Percentiles rank a stretch among this genome's conserved stretches.
Conservation (phyloP, 805 yeast genomes). For the Diddensiella santjacobensis region DNA sequence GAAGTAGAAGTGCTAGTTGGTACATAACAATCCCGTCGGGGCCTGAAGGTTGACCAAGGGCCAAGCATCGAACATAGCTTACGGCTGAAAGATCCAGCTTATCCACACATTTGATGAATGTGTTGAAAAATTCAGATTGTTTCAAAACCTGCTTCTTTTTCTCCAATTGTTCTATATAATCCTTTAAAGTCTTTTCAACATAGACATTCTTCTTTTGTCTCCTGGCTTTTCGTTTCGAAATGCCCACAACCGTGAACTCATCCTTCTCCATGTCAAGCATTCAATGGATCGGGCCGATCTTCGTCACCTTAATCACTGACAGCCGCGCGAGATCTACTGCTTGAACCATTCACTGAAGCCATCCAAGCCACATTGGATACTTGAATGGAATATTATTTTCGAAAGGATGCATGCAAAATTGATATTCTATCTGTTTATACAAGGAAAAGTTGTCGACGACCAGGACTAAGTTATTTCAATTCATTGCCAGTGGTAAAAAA, state of each 20-base stretch:
- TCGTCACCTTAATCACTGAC: too few species aligned
- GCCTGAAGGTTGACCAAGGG: conserved; percentile 63
- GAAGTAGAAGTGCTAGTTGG: conserved; percentile 59
- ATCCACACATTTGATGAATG: conserved; percentile 2
- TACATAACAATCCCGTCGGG: conserved; percentile 54
- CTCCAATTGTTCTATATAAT: conserved; percentile 14
- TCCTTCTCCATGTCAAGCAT: conserved; percentile 2
- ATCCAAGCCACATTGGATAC: too few species aligned
- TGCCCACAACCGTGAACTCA: conserved; percentile 8
- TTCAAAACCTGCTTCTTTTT: conserved; percentile 9
- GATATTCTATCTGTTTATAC: too few species aligned
- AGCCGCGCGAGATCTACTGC: too few species aligned
- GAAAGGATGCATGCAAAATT: too few species aligned
- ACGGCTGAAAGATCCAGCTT: conserved; percentile 3
- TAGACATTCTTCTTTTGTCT: conserved; percentile 12
- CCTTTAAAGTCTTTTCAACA: conserved; percentile 21
- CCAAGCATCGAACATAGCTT: conserved; percentile 55
- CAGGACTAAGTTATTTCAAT: too few species aligned
- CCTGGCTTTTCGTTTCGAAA: conserved; percentile 5
- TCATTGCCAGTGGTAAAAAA: conserved; percentile 7
- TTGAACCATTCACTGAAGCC: too few species aligned
- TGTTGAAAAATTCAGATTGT: conserved; percentile 14
- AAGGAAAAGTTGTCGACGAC: neutral
- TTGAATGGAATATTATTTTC: too few species aligned
- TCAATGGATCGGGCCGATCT: too few species aligned